phyloP scores from a whole-genome alignment of 768 basidiomycete genomes.

The Tephrocybe sp. region DNA sequence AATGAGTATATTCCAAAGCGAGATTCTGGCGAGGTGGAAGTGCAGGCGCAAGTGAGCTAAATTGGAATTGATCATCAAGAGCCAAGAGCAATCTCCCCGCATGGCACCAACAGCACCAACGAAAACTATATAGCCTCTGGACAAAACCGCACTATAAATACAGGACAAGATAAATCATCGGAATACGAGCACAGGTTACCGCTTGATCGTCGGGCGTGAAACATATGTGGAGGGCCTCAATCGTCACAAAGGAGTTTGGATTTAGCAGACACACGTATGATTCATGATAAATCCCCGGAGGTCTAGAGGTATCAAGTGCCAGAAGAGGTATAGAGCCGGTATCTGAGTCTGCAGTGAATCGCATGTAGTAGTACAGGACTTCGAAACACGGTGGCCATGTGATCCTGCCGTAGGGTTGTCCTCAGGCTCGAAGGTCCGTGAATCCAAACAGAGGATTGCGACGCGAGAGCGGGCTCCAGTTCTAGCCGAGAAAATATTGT shows the following conservation, averaged over 20 bases:
- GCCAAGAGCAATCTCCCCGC: no score
- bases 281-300: not conserved
- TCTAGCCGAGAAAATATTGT: no score
- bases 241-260: no score
- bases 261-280: not conserved
- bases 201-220: conserved; percentile 3
- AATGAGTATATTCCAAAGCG: not conserved
- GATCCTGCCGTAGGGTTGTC: no score
- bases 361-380: conserved; percentile 1
- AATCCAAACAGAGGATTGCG: no score
- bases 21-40: not conserved
- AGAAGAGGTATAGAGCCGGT: conserved; percentile 1
- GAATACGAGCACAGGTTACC: not conserved
- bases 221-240: not conserved
- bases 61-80: no score
- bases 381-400: not conserved
- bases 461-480: no score
- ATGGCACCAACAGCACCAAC: no score
- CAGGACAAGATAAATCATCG: not conserved
- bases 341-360: not conserved
- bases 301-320: not conserved
- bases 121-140: not conserved
- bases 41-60: no score
- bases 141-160: not conserved
- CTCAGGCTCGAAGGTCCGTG: no score